Evolutionary conservation across 495 filamentous ascomycete species (phyloP).

Genomic region (Pyrenula aspistea): DNA sequence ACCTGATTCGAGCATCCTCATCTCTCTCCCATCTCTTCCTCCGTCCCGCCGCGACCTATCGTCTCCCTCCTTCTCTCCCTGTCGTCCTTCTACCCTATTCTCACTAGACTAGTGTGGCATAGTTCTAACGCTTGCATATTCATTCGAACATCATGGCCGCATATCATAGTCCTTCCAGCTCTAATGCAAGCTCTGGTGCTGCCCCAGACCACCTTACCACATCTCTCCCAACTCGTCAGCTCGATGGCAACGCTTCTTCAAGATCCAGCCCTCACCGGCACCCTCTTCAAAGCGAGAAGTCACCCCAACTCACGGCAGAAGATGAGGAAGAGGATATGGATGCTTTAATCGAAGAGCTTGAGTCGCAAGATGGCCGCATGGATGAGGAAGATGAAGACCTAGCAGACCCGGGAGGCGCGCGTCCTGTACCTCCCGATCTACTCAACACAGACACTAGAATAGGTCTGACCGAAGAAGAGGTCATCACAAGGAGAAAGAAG

Average conservation of each 20-base stretch:
- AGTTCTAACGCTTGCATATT: neutral
- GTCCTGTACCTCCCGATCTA: constrained; percentile 50
- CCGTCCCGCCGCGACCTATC: neutral
- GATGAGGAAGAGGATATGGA: constrained; percentile 68
- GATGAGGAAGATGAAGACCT: constrained; percentile 45
- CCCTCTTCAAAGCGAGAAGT: constrained; percentile 9
- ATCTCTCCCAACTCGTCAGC: neutral
- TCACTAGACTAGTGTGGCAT: neutral
- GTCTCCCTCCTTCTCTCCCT: neutral
- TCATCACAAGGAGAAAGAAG: constrained; percentile 55
- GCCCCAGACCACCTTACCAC: neutral
- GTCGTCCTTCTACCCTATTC: too few relatives aligned
- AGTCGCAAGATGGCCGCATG: constrained; percentile 58
- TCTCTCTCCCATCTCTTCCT: neutral
- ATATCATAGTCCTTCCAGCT: neutral
- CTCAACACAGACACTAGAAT: constrained; percentile 56
- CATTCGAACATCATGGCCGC: neutral
- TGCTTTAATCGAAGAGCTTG: constrained; percentile 69
- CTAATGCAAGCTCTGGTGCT: neutral
- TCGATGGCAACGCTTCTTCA: neutral
- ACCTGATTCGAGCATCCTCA: too few relatives aligned
- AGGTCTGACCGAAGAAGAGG: constrained; percentile 65
- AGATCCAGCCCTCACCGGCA: constrained; percentile 4
- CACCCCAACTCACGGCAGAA: constrained; percentile 34
- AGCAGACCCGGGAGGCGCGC: constrained; percentile 26